Percentiles rank a stretch among this genome's conserved stretches.
Conservation (phyloP, 2,329 filamentous ascomycete species). For the Dactylellina parvicollis region DNA sequence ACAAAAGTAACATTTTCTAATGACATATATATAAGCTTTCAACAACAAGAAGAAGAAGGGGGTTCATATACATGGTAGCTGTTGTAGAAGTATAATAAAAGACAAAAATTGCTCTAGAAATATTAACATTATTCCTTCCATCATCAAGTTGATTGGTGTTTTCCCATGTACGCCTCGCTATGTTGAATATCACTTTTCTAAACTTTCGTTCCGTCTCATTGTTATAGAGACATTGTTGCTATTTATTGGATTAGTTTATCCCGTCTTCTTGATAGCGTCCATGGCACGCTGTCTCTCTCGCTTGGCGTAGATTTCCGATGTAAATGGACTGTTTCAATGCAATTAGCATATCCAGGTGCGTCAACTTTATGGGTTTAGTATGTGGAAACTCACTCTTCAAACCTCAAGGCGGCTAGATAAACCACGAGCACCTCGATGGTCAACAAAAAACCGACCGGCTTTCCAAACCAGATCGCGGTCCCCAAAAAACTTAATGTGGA, state of each 20-base stretch:
- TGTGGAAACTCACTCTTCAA: conserved; percentile 65
- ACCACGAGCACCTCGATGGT: conserved; percentile 55
- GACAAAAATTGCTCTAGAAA: conserved; percentile 16
- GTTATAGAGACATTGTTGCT: background rate
- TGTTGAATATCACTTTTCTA: conserved; percentile 43
- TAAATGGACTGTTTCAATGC: conserved; percentile 72
- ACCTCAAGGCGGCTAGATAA: conserved; percentile 57
- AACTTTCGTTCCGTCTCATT: background rate
- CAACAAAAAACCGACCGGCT: conserved; percentile 79
- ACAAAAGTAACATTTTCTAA: conserved; percentile 13
- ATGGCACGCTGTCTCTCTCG: conserved; percentile 70
- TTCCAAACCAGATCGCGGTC: conserved; percentile 82
- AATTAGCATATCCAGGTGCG: background rate
- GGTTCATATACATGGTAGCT: conserved; percentile 41
- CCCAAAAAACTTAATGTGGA: conserved; percentile 92
- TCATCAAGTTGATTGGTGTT: conserved; percentile 44
- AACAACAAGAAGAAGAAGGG: too few species aligned
- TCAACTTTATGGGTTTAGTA: background rate
- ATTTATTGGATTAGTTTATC: conserved; percentile 31
- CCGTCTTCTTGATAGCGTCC: conserved; percentile 56
- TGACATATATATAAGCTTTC: background rate
- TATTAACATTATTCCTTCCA: conserved; percentile 9
- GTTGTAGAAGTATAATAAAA: background rate
- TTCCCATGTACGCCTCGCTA: conserved; percentile 37
- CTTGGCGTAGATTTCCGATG: conserved; percentile 89